Evolutionary conservation across 306 rosid species (phyloP).

Genomic region (Begonia peltatifolia): DNA sequence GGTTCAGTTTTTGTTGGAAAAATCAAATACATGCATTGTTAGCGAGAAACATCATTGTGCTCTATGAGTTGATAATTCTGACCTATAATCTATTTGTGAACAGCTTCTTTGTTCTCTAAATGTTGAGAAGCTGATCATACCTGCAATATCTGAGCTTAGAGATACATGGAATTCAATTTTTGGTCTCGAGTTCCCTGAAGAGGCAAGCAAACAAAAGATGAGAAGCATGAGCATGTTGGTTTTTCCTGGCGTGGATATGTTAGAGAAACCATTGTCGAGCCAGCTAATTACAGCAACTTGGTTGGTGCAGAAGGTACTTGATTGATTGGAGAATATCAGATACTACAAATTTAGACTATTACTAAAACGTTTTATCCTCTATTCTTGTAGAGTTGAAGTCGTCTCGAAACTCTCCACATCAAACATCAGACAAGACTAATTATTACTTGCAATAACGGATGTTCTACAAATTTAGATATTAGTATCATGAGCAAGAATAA

Average conservation of each 20-base stretch:
- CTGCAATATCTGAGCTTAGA: conserved; percentile 68
- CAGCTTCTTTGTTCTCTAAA: conserved; percentile 72
- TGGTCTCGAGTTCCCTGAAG: conserved; percentile 64
- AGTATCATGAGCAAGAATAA: conserved; percentile 9
- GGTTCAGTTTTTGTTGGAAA: no score
- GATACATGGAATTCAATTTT: conserved; percentile 77
- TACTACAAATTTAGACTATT: no score
- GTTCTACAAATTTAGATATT: conserved; percentile 19
- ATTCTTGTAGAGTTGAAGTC: no score
- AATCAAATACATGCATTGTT: no score
- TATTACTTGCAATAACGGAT: conserved; percentile 9
- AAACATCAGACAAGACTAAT: conserved; percentile 9
- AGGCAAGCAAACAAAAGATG: conserved; percentile 31
- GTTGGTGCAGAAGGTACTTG: no score
- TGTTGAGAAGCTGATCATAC: conserved; percentile 74
- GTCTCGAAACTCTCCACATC: no score
- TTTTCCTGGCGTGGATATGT: conserved; percentile 70
- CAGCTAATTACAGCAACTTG: neutral
- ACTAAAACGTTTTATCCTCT: no score
- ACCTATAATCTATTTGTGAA: no score
- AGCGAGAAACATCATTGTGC: no score
- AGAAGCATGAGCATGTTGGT: conserved; percentile 37
- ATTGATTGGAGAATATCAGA: no score
- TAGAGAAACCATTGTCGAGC: conserved; percentile 48
- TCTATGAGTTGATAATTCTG: no score